These are phyloP conservation scores for Sclerospora graminicola DNA, from an alignment of 352 stramenopile species.

Conservation along the genomic window DNA sequence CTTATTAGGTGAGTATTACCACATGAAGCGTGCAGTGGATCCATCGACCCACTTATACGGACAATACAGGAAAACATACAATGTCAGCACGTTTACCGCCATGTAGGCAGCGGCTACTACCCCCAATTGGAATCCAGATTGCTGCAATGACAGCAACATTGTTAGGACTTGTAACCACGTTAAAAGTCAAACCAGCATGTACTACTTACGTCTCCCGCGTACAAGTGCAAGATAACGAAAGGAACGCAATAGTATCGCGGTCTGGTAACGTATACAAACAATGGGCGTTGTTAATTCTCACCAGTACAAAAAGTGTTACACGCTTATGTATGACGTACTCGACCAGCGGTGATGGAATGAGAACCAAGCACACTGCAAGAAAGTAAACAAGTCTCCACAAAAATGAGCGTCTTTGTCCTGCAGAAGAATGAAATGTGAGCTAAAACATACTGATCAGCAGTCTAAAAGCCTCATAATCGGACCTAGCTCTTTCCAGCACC, in stretches of 20 bases:
- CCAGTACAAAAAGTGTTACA: background rate
- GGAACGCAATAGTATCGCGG: constrained; percentile 77
- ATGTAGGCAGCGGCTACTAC: constrained; percentile 34
- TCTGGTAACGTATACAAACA: constrained; percentile 20
- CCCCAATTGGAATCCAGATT: constrained; percentile 35
- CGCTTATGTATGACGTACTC: constrained; percentile 42
- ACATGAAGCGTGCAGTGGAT: constrained; percentile 79
- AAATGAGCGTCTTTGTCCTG: constrained; percentile 42
- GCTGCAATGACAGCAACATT: constrained; percentile 23
- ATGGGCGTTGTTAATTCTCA: background rate
- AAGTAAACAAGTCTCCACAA: constrained; percentile 72
- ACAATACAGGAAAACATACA: constrained; percentile 64
- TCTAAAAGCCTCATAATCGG: constrained; percentile 7
- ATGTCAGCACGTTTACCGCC: constrained; percentile 48
- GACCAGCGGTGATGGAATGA: constrained; percentile 82
- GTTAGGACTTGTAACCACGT: constrained; percentile 4
- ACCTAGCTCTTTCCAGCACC: constrained; percentile 56
- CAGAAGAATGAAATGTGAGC: background rate
- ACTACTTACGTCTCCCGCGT: constrained; percentile 51
- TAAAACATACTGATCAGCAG: background rate
- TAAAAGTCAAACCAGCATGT: background rate
- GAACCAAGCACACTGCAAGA: constrained; percentile 65
- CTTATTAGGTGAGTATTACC: constrained; percentile 29
- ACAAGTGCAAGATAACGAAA: constrained; percentile 70
- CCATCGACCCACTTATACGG: constrained; percentile 76